Conservation (phyloP, 2,329 filamentous ascomycete species). For the Piedraia hortae region DNA sequence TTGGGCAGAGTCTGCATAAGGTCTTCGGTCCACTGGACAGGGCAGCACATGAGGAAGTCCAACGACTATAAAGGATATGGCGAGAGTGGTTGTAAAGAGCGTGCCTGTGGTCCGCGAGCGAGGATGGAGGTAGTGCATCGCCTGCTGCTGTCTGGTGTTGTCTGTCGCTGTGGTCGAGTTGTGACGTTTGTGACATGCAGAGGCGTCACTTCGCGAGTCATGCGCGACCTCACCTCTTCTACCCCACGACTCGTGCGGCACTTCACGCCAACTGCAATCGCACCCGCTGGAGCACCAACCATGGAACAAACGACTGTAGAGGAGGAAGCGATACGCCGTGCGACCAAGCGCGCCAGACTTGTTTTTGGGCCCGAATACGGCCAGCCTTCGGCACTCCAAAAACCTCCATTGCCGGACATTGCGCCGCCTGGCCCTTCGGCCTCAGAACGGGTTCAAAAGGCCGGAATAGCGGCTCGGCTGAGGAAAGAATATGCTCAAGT, state of each 20-base stretch:
- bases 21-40: conserved; percentile 53
- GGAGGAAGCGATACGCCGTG: conserved; percentile 14
- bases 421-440: conserved; percentile 20
- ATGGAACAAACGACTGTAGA: conserved; percentile 1
- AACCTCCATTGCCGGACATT: conserved; percentile 15
- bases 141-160: not conserved
- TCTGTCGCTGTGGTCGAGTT: too few species aligned
- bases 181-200: too few species aligned
- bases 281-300: too few species aligned
- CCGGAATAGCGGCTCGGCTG: conserved; percentile 29
- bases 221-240: not conserved
- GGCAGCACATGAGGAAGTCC: conserved; percentile 71
- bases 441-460: conserved; percentile 17
- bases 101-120: conserved; percentile 80
- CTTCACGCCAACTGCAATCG: not conserved
- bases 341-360: conserved; percentile 26
- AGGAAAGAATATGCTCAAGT: conserved; percentile 52
- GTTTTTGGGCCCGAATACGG: conserved; percentile 26
- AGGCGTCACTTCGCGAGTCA: too few species aligned
- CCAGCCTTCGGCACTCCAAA: conserved; percentile 16
- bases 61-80: conserved; percentile 77
- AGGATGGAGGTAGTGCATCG: conserved; percentile 43
- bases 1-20: conserved; percentile 37
- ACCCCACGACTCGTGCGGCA: not conserved
- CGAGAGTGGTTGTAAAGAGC: conserved; percentile 78